These are phyloP conservation scores for Pleurozium schreberi DNA, from an alignment of 225 moss, liverwort and hornwort genomes.

Conservation along the genomic window DNA sequence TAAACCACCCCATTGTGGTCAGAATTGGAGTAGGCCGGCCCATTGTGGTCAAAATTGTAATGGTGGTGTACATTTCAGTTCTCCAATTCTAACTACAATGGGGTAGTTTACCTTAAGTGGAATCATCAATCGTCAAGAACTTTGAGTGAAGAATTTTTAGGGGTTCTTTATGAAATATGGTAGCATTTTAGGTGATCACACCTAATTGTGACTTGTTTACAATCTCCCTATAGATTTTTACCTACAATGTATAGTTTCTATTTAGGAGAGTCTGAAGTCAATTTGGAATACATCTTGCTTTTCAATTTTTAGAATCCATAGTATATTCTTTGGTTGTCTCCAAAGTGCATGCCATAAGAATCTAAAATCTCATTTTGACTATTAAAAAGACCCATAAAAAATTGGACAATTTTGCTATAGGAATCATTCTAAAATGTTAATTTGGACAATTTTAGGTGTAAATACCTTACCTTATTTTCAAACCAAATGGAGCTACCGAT, in stretches of 20 bases:
- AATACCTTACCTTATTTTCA: no score
- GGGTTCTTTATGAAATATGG: fast-evolving
- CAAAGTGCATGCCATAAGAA: background rate
- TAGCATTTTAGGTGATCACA: background rate
- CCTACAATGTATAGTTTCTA: background rate
- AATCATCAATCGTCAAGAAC: no score
- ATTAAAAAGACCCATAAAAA: background rate
- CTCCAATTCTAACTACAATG: no score
- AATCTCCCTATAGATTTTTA: background rate
- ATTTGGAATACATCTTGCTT: background rate
- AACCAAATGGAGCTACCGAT: background rate
- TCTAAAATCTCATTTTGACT: background rate
- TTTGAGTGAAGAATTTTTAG: background rate
- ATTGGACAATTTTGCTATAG: background rate
- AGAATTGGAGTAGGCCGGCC: no score
- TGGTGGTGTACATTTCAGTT: no score
- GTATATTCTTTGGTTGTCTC: no score
- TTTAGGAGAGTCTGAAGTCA: background rate
- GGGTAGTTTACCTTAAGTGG: no score
- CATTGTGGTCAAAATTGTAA: no score
- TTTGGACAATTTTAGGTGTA: background rate
- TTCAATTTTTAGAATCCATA: background rate
- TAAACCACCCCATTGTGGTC: no score
- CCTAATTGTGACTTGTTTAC: fast-evolving
- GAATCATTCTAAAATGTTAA: background rate